Percentiles rank a stretch among this genome's conserved stretches.
Evolutionary conservation across 2,329 filamentous ascomycete species (phyloP).

Genomic region (Trichocomaceae sp.): DNA sequence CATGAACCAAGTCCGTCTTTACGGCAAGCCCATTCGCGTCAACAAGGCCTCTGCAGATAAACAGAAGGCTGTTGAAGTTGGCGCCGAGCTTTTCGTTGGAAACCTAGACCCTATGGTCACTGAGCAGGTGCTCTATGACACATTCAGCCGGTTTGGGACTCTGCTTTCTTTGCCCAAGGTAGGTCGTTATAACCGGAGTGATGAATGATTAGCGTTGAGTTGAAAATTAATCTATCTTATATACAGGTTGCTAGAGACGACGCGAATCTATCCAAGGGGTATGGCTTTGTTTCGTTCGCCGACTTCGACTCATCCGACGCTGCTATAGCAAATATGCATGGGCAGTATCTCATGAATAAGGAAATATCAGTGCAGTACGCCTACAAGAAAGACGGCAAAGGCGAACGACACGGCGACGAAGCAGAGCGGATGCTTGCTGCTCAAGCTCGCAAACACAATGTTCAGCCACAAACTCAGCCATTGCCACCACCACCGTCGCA

Average conservation of each 20-base stretch:
- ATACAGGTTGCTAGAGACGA: conserved; percentile 70
- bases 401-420: conserved; percentile 88
- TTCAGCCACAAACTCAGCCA: conserved; percentile 71
- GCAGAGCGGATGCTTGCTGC: conserved; percentile 87
- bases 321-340: conserved; percentile 86
- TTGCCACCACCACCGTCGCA: conserved; percentile 71
- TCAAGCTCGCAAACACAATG: conserved; percentile 90
- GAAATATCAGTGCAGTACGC: conserved; percentile 95
- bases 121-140: conserved; percentile 93
- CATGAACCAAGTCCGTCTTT: conserved; percentile 92
- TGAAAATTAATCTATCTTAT: conserved; percentile 20
- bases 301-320: conserved; percentile 92
- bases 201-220: background rate
- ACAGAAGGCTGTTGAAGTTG: conserved; percentile 86
- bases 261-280: conserved; percentile 81
- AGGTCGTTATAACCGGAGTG: conserved; percentile 13
- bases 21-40: conserved; percentile 89
- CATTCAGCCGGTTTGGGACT: conserved; percentile 83
- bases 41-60: conserved; percentile 94
- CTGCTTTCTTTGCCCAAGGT: conserved; percentile 82
- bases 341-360: conserved; percentile 95
- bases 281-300: conserved; percentile 89
- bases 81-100: conserved; percentile 93
- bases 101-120: conserved; percentile 93
- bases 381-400: conserved; percentile 98